These are phyloP conservation scores for Cardiospermum halicacabum DNA, from an alignment of 345 rosid species.

Conservation along the genomic window DNA sequence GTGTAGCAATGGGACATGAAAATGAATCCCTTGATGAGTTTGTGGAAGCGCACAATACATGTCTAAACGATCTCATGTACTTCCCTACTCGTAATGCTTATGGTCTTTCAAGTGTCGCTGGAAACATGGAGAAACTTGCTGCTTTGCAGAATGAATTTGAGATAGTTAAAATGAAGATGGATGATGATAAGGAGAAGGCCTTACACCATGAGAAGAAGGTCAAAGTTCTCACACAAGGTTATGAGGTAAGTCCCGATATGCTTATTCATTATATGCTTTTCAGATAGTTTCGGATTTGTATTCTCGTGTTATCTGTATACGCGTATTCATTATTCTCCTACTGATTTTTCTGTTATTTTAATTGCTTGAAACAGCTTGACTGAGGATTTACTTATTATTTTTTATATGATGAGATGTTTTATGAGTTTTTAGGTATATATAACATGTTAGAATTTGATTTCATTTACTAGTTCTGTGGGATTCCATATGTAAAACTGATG, in stretches of 20 bases:
- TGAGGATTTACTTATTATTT: too few species aligned
- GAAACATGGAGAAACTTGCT: slow-evolving; percentile 75
- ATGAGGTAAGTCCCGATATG: slow-evolving; percentile 57
- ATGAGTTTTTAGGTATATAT: too few species aligned
- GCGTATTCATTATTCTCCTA: too few species aligned
- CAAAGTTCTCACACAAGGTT: slow-evolving; percentile 84
- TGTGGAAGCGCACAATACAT: slow-evolving; percentile 83
- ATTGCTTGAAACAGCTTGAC: too few species aligned
- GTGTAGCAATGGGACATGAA: slow-evolving; percentile 90
- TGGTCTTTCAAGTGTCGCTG: slow-evolving; percentile 95
- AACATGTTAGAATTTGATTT: too few species aligned
- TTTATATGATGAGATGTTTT: too few species aligned
- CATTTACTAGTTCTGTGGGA: too few species aligned
- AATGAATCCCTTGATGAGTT: slow-evolving; percentile 76
- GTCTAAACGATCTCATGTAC: slow-evolving; percentile 91
- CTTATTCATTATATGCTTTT: slow-evolving; percentile 6
- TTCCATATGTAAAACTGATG: too few species aligned
- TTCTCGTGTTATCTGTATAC: neutral
- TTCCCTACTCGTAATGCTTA: slow-evolving; percentile 87
- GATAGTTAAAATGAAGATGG: slow-evolving; percentile 59
- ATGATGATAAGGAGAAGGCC: slow-evolving; percentile 84
- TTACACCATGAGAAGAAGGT: slow-evolving; percentile 71
- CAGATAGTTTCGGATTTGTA: neutral
- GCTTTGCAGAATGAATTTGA: slow-evolving; percentile 84
- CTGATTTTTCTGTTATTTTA: too few species aligned